Evolutionary conservation across 495 filamentous ascomycete species (phyloP).

Genomic region (Astrothelium macrocarpum): DNA sequence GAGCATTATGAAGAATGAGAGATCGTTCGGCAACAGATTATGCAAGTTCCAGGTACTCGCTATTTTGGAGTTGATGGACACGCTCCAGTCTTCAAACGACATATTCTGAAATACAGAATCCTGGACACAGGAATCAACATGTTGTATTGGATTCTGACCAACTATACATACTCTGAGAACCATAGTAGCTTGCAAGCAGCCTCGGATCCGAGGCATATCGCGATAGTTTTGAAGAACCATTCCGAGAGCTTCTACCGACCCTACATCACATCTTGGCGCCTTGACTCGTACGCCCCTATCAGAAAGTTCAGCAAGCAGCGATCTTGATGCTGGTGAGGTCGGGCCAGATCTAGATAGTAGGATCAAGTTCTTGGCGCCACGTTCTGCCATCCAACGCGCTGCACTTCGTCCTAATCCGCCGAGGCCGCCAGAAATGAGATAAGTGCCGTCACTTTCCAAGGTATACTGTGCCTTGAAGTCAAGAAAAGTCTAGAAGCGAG

Average conservation of each 20-base stretch:
- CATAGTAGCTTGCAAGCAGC: conserved; percentile 10
- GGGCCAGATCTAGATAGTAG: not conserved
- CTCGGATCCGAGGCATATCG: not conserved
- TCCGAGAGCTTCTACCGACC: not conserved
- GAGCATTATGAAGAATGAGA: conserved; percentile 15
- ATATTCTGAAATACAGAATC: conserved; percentile 6
- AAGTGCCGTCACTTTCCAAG: not conserved
- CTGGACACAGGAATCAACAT: not conserved
- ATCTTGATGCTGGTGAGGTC: not conserved
- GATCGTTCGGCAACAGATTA: not conserved
- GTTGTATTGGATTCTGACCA: not conserved
- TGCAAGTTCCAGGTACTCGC: conserved; percentile 11
- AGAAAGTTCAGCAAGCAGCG: not conserved
- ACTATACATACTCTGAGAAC: conserved; percentile 3
- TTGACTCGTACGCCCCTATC: not conserved
- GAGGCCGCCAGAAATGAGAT: not conserved
- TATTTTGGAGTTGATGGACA: conserved; percentile 4
- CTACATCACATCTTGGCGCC: not conserved
- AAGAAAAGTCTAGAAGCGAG: too few relatives aligned
- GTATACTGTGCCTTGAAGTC: too few relatives aligned
- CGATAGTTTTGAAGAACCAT: not conserved
- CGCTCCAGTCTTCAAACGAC: not conserved
- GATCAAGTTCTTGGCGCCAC: not conserved
- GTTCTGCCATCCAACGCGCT: not conserved
- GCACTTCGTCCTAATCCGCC: not conserved